Evolutionary conservation across 306 rosid species (phyloP), one percentile per base, ranked within the genome.

Genomic region (Cucumis sativus): DNA sequence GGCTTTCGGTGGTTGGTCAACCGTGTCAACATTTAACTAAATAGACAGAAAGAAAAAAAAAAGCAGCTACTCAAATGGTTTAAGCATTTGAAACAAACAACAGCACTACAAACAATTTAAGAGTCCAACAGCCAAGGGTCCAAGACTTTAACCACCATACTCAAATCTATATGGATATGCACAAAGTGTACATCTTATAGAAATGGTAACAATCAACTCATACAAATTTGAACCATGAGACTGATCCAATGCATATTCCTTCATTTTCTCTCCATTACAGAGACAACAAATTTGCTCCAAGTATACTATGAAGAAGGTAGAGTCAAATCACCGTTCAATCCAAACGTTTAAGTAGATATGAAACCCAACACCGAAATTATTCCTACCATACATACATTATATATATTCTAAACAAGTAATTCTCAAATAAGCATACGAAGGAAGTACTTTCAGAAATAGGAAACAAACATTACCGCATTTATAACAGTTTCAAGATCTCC

Each of bases 401-500:
- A 47, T 33, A 35, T 64, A 64, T 64, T 5, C 12, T 52, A 74
- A 49, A 73, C 37, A 58, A 76, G 54, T 40, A 10, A 33, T 57
- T 6, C 18, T 67, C 54, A 21, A 18, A 67, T 11, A 67, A 40
- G 49, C 28, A 41, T 5, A 41, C 4, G 15, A 59, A 0, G 71
- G 18, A 17, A 60, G 52, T 33, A 25, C 66, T 10, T 8, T 28
- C 21, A 73, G 21, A 69, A 10, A 30, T 28, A 70, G 21, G 73
- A 77, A 60, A 75, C 16, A 60, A 41, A 54, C 41, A 74, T 23
- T 87, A 90, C 97, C 90, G 85, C 86, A 6, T 92, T 89, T 59
- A 92, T 83, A 80, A 80, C 86, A 54, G 75, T 90, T 64, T 91
- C 99, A 20, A 95, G 80, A 82, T 90, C 86, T 75, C 76, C 83